Percentiles rank a stretch among this genome's conserved stretches.
phyloP scores from a whole-genome alignment of 371 early-diverging fungal species.

The Sporodiniella umbellata region DNA sequence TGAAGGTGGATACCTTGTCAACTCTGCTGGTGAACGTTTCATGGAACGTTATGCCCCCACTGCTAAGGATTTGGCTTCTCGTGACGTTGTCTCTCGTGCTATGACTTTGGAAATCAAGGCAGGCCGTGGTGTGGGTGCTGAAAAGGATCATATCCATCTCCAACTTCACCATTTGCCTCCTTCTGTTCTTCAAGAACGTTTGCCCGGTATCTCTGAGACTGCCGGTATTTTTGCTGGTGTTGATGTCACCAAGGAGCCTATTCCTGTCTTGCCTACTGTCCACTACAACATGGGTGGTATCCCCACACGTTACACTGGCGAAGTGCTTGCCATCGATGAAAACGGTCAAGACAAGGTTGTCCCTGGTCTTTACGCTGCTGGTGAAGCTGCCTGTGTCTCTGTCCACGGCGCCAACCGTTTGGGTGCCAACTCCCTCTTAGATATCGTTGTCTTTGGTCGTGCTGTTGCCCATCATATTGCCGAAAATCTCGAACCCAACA shows the following conservation, averaged over 20 bases:
- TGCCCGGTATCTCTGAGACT: constrained; percentile 98
- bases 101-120: constrained; percentile 98
- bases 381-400: constrained; percentile 91
- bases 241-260: constrained; percentile 98
- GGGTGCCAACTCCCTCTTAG: constrained; percentile 97
- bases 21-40: constrained; percentile 93
- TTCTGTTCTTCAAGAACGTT: constrained; percentile 88
- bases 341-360: constrained; percentile 79
- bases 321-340: constrained; percentile 78
- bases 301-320: constrained; percentile 95
- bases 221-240: constrained; percentile 97
- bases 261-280: constrained; percentile 98
- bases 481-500: constrained; percentile 81
- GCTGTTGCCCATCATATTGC: constrained; percentile 94
- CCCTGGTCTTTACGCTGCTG: constrained; percentile 94
- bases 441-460: constrained; percentile 97
- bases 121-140: constrained; percentile 95
- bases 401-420: constrained; percentile 98
- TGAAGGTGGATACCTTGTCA: constrained; percentile 94
- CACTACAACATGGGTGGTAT: constrained; percentile 99
- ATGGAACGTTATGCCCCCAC: constrained; percentile 99
- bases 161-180: constrained; percentile 96
- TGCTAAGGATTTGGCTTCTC: constrained; percentile 96
- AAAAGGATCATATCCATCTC: constrained; percentile 94
- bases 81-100: constrained; percentile 97